Evolutionary conservation across 305 asterid species (phyloP).

Genomic region (Ilex paraguariensis): DNA sequence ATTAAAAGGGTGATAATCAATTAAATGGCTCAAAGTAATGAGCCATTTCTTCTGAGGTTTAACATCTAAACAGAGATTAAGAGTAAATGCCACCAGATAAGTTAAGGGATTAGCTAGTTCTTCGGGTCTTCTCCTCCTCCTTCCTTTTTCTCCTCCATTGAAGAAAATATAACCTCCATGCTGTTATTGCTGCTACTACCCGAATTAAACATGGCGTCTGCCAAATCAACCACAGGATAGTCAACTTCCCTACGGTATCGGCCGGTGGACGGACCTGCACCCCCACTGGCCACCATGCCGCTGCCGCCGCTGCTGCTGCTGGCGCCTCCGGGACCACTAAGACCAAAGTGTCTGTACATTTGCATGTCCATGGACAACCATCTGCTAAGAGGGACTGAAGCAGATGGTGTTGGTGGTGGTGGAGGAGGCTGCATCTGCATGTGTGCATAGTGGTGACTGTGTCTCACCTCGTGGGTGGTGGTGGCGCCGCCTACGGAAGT

Average conservation of each 20-base stretch:
- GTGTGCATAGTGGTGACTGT: slow-evolving; percentile 49
- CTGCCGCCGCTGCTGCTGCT: background rate
- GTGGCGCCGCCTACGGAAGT: background rate
- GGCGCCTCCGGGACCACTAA: slow-evolving; percentile 4
- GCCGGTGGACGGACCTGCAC: slow-evolving; percentile 23
- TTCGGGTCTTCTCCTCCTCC: slow-evolving; percentile 43
- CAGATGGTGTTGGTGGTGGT: slow-evolving; percentile 16
- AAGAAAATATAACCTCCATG: slow-evolving; percentile 66
- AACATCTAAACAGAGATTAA: background rate
- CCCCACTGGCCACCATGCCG: slow-evolving; percentile 12
- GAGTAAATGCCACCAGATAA: too few relatives aligned
- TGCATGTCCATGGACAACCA: slow-evolving; percentile 67
- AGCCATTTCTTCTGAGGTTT: too few relatives aligned
- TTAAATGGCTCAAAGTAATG: too few relatives aligned
- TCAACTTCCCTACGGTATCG: slow-evolving; percentile 13
- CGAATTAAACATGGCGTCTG: slow-evolving; percentile 79
- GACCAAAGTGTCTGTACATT: slow-evolving; percentile 1
- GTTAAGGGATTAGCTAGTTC: slow-evolving; percentile 13
- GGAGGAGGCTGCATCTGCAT: too few relatives aligned
- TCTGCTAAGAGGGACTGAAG: slow-evolving; percentile 18
- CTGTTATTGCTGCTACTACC: slow-evolving; percentile 66
- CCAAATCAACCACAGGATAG: slow-evolving; percentile 71
- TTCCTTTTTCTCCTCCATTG: slow-evolving; percentile 64
- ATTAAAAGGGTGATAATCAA: too few relatives aligned
- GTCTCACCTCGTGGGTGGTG: background rate